These are phyloP conservation scores for Phoma sp. DNA, from an alignment of 2,329 filamentous ascomycete species.

Conservation along the genomic window DNA sequence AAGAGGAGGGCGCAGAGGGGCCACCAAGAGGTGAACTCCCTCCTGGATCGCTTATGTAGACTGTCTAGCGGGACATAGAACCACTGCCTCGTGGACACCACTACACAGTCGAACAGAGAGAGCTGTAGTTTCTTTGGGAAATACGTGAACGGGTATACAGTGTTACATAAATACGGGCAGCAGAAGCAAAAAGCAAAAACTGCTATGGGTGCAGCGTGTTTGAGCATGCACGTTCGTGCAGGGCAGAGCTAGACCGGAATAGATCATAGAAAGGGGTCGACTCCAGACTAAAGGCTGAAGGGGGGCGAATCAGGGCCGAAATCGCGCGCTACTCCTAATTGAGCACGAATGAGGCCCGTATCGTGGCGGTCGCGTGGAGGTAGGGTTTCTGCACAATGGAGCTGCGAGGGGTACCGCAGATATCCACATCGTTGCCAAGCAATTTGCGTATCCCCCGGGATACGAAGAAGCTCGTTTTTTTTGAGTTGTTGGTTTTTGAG, in stretches of 20 bases:
- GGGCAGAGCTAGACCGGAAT: not conserved
- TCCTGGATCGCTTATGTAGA: constrained; percentile 1
- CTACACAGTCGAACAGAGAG: too few species aligned
- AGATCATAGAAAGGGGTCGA: constrained; percentile 3
- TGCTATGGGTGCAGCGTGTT: not conserved
- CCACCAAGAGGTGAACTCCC: not conserved
- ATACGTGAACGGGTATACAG: not conserved
- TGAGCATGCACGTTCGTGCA: not conserved
- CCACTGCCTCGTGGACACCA: too few species aligned
- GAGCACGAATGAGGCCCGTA: not conserved
- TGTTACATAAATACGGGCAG: not conserved
- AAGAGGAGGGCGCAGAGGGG: not conserved
- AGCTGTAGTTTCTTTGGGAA: not conserved
- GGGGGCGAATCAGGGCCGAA: constrained; percentile 5
- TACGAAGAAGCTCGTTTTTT: too few species aligned
- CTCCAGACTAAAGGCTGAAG: constrained; percentile 2
- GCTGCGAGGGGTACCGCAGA: too few species aligned
- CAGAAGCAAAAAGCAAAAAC: not conserved
- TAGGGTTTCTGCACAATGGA: too few species aligned
- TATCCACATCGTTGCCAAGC: too few species aligned
- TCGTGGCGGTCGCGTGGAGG: constrained; percentile 8
- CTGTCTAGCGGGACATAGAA: not conserved
- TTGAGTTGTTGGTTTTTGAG: too few species aligned
- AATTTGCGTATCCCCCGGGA: too few species aligned
- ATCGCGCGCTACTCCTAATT: constrained; percentile 3